Percentiles rank a stretch among this genome's conserved stretches.
Conservation (phyloP, 768 basidiomycete species). For the Amyloporia xantha region DNA sequence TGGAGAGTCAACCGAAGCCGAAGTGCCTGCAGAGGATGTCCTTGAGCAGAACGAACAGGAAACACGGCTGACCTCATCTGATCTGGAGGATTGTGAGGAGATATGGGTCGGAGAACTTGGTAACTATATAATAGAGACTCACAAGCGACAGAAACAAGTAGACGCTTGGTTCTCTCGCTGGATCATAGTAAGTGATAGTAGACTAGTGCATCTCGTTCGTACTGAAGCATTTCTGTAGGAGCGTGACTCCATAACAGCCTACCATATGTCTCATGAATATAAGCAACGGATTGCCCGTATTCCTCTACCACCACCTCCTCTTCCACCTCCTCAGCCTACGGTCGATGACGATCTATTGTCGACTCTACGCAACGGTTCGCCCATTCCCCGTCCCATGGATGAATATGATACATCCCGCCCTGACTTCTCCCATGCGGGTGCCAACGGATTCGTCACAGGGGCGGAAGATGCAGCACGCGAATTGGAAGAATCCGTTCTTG, state of each 20-base stretch:
- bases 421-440: conserved; percentile 13
- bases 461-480: conserved; percentile 55
- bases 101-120: conserved; percentile 67
- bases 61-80: conserved; percentile 52
- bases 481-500: conserved; percentile 49
- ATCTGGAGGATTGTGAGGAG: conserved; percentile 76
- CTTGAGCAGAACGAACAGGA: conserved; percentile 35
- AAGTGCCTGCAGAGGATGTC: conserved; percentile 18
- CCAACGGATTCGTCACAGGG: conserved; percentile 13
- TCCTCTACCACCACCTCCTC: conserved; percentile 35
- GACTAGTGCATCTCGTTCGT: too few species aligned
- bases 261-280: conserved; percentile 53
- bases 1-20: conserved; percentile 18
- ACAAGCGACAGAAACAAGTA: conserved; percentile 66
- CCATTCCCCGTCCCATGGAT: conserved; percentile 22
- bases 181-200: conserved; percentile 50
- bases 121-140: conserved; percentile 65
- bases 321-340: conserved; percentile 23
- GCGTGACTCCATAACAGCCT: conserved; percentile 59
- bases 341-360: conserved; percentile 29
- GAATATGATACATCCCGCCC: conserved; percentile 22
- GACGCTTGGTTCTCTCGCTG: conserved; percentile 69
- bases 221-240: conserved; percentile 40
- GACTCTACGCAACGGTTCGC: conserved; percentile 29
- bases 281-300: conserved; percentile 40